phyloP scores from a whole-genome alignment of 768 basidiomycete genomes.

The Crassisporium funariophilum region DNA sequence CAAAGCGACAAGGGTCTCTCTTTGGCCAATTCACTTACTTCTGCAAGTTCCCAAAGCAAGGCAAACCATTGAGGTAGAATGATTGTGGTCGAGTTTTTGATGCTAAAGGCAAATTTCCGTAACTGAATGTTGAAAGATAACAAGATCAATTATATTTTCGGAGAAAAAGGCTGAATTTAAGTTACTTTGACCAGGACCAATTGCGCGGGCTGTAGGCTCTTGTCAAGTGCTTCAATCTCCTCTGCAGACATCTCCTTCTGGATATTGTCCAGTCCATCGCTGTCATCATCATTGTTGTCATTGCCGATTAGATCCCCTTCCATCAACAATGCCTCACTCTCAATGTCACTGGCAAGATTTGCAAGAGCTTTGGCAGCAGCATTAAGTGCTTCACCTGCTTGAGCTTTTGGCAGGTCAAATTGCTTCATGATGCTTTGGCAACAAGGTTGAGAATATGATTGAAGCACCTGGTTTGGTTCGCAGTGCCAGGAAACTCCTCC shows the following conservation, averaged over 20 bases:
- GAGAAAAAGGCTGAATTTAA: not conserved
- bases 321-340: constrained; percentile 14
- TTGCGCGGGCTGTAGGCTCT: constrained; percentile 24
- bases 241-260: constrained; percentile 5
- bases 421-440: constrained; percentile 29
- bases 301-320: constrained; percentile 16
- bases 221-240: constrained; percentile 17
- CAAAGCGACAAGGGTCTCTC: too few species aligned
- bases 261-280: not conserved
- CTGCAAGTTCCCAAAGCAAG: constrained; percentile 8
- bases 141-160: constrained; percentile 11
- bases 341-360: constrained; percentile 3
- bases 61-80: constrained; percentile 21
- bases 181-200: constrained; percentile 33
- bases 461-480: constrained; percentile 33
- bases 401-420: constrained; percentile 28
- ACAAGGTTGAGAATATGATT: constrained; percentile 38
- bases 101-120: constrained; percentile 18
- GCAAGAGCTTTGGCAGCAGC: constrained; percentile 2
- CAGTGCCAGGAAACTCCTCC: constrained; percentile 20
- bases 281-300: constrained; percentile 15
- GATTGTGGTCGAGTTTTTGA: constrained; percentile 27
- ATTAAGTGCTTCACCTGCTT: not conserved
- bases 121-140: constrained; percentile 16
- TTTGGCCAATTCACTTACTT: not conserved